Conservation (phyloP, 2,329 filamentous ascomycete genomes). For the Fusarium pseudoanthophilum region DNA sequence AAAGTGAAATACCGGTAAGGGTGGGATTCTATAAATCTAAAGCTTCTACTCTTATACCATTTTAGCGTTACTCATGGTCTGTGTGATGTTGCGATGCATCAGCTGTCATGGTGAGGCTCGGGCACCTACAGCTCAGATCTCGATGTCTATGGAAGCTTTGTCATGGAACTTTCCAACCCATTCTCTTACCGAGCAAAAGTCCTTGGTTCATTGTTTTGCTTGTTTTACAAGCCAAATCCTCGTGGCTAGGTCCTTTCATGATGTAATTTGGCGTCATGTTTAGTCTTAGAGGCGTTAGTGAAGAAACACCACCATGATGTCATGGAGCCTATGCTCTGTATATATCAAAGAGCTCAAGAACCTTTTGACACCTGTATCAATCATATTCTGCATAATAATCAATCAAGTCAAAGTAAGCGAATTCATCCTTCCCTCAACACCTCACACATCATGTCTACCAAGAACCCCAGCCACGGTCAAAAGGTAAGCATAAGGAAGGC, state of each 20-base stretch:
- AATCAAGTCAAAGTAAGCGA: neutral
- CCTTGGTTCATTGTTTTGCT: constrained; percentile 6
- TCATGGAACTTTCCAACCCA: constrained; percentile 21
- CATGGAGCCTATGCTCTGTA: constrained; percentile 14
- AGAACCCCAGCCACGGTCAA: constrained; percentile 30
- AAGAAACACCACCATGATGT: constrained; percentile 29
- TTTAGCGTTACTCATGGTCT: neutral
- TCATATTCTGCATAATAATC: neutral
- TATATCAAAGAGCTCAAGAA: constrained; percentile 31
- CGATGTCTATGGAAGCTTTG: constrained; percentile 15
- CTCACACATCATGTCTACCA: constrained; percentile 34
- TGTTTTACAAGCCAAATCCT: neutral
- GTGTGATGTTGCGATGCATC: neutral
- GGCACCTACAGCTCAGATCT: constrained; percentile 11
- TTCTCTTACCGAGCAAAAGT: neutral
- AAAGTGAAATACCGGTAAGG: neutral
- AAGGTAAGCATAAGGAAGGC: constrained; percentile 32
- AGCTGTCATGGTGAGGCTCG: neutral
- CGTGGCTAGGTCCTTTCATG: constrained; percentile 24
- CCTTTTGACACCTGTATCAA: neutral
- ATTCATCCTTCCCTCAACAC: neutral
- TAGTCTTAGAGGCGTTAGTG: constrained; percentile 21
- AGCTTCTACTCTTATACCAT: neutral
- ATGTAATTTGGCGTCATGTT: constrained; percentile 40
- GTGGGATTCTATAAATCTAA: neutral